A percentile compares a stretch with the other conserved stretches of the same genome.
These are phyloP conservation scores for Orbilia oligospora DNA, from an alignment of 2,329 filamentous ascomycete species.

Conservation along the genomic window DNA sequence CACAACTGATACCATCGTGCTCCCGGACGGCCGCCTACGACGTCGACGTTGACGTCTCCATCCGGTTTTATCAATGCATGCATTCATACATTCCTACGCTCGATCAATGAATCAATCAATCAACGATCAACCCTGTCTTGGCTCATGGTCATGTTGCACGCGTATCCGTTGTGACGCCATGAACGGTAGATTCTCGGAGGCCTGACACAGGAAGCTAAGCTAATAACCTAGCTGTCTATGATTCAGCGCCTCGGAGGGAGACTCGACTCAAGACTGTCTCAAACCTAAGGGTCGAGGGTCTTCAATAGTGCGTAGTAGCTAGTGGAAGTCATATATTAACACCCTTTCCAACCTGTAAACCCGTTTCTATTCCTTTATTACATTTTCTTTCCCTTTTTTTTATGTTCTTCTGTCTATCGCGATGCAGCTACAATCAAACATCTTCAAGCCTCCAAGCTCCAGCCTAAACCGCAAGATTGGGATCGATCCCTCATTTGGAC, in stretches of 20 bases:
- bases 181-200: constrained; percentile 4
- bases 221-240: not conserved
- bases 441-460: not conserved
- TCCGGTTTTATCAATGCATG: not conserved
- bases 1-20: constrained; percentile 24
- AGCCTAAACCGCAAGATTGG: constrained; percentile 12
- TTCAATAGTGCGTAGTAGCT: not conserved
- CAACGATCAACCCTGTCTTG: constrained; percentile 7
- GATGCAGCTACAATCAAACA: constrained; percentile 35
- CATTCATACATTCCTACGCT: not conserved
- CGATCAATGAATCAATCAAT: not conserved
- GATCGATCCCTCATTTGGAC: not conserved
- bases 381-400: constrained; percentile 27
- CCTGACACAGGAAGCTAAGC: not conserved
- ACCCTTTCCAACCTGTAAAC: constrained; percentile 3
- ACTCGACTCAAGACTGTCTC: not conserved
- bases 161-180: constrained; percentile 16
- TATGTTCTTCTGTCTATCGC: constrained; percentile 32
- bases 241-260: constrained; percentile 10
- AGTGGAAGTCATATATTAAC: constrained; percentile 43
- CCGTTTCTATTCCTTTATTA: constrained; percentile 17
- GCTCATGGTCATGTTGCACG: constrained; percentile 31
- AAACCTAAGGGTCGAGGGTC: too few relatives aligned
- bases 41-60: constrained; percentile 16
- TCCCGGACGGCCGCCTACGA: constrained; percentile 21